A percentile compares a stretch with the other conserved stretches of the same genome.
Evolutionary conservation across 2,329 filamentous ascomycete genomes (phyloP).

Genomic region (Coniella lustricola): DNA sequence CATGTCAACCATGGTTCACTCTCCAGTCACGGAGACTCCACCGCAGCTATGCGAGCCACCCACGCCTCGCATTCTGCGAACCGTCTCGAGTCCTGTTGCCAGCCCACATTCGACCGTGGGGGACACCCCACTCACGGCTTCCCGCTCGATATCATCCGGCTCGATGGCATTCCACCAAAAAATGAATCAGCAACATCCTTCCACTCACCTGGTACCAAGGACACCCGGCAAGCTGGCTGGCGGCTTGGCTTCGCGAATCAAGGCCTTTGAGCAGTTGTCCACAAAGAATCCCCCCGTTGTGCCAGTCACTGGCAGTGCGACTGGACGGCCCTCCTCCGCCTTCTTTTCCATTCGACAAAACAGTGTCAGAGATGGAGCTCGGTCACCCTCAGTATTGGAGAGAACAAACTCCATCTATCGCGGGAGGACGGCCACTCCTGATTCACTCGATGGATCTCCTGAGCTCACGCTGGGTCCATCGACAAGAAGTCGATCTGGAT

Average conservation of each 20-base stretch:
- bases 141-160: slow-evolving; percentile 50
- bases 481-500: slow-evolving; percentile 41
- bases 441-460: slow-evolving; percentile 40
- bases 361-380: slow-evolving; percentile 32
- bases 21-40: slow-evolving; percentile 19
- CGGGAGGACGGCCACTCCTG: slow-evolving; percentile 27
- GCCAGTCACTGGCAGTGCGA: slow-evolving; percentile 13
- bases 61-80: slow-evolving; percentile 34
- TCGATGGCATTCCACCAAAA: slow-evolving; percentile 46
- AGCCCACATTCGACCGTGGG: slow-evolving; percentile 38
- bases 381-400: slow-evolving; percentile 39
- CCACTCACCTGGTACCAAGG: slow-evolving; percentile 48
- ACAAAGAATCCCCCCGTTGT: slow-evolving; percentile 26
- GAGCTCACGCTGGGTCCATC: slow-evolving; percentile 30
- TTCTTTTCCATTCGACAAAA: slow-evolving; percentile 52
- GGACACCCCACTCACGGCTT: slow-evolving; percentile 39
- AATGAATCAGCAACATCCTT: slow-evolving; percentile 43
- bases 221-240: slow-evolving; percentile 77
- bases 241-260: slow-evolving; percentile 90
- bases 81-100: slow-evolving; percentile 43
- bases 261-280: slow-evolving; percentile 78
- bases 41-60: slow-evolving; percentile 22
- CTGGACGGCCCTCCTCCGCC: slow-evolving; percentile 42
- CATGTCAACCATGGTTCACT: slow-evolving; percentile 61
- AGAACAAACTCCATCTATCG: slow-evolving; percentile 33